Evolutionary conservation across 805 yeast species (phyloP).

Genomic region (Lipomyces orientalis): DNA sequence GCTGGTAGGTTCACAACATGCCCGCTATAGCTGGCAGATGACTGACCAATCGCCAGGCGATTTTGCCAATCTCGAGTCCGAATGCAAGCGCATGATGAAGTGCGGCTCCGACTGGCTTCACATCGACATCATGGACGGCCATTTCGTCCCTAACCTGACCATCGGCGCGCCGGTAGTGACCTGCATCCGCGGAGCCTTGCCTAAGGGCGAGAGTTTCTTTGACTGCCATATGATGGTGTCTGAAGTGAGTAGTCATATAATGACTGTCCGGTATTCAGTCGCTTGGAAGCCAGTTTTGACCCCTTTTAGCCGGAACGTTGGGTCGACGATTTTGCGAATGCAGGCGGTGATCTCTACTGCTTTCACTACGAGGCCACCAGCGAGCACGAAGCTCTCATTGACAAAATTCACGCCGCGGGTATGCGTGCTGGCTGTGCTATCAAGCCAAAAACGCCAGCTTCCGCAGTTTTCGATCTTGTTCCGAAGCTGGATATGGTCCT

Average conservation of each 20-base stretch:
- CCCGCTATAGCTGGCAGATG: not conserved
- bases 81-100: conserved; percentile 78
- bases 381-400: conserved; percentile 74
- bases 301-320: conserved; percentile 77
- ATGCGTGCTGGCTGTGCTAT: conserved; percentile 93
- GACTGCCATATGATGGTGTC: conserved; percentile 99
- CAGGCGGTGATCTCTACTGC: conserved; percentile 95
- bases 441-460: conserved; percentile 91
- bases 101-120: conserved; percentile 96
- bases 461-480: conserved; percentile 75
- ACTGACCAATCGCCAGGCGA: conserved; percentile 50
- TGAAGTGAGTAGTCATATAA: conserved; percentile 34
- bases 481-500: conserved; percentile 89
- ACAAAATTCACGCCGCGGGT: conserved; percentile 76
- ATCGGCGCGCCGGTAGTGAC: conserved; percentile 90
- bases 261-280: not conserved
- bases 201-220: conserved; percentile 69
- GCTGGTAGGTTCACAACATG: conserved; percentile 57
- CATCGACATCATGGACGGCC: conserved; percentile 98
- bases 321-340: conserved; percentile 89
- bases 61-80: conserved; percentile 86
- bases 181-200: conserved; percentile 76
- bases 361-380: conserved; percentile 89
- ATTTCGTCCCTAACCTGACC: conserved; percentile 95
- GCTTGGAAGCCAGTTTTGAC: not conserved